Percentiles rank a stretch among this genome's conserved stretches.
Conservation (phyloP, 768 basidiomycete species). For the Fistulinella prunicolor region DNA sequence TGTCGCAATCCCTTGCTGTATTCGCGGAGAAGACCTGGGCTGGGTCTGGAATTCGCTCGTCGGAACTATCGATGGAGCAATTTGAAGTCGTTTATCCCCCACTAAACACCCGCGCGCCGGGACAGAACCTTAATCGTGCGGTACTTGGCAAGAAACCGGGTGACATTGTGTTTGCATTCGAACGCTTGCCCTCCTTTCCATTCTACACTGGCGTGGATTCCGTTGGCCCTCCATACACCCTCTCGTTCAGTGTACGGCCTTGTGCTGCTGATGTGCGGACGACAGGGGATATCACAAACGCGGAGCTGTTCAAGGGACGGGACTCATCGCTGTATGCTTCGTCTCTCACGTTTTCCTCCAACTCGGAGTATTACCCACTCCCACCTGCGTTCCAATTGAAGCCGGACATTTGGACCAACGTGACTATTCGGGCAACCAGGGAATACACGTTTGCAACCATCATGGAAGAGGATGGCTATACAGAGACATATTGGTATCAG, state of each 20-base stretch:
- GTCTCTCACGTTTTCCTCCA: conserved; percentile 39
- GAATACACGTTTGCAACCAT: conserved; percentile 35
- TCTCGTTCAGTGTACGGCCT: conserved; percentile 39
- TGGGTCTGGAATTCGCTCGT: conserved; percentile 35
- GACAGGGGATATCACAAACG: conserved; percentile 11
- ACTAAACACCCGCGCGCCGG: conserved; percentile 39
- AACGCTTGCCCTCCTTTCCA: conserved; percentile 15
- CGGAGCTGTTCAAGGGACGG: conserved; percentile 33
- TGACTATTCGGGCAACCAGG: conserved; percentile 38
- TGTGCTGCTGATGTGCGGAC: conserved; percentile 10
- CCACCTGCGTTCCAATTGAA: conserved; percentile 28
- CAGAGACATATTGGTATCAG: conserved; percentile 31
- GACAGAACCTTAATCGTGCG: conserved; percentile 43
- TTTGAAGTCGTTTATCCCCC: conserved; percentile 36
- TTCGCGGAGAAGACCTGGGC: conserved; percentile 45
- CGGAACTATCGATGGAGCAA: conserved; percentile 33
- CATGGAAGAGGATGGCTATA: conserved; percentile 11
- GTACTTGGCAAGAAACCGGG: conserved; percentile 26
- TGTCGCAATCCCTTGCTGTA: conserved; percentile 39
- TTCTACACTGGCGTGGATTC: conserved; percentile 34
- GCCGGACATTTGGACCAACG: conserved; percentile 29
- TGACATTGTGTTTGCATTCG: conserved; percentile 31
- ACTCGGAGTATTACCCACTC: conserved; percentile 37
- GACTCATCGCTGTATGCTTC: conserved; percentile 37
- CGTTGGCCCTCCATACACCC: conserved; percentile 43